Conservation (phyloP, 495 filamentous ascomycete species). For the Aspergillus panamensis region DNA sequence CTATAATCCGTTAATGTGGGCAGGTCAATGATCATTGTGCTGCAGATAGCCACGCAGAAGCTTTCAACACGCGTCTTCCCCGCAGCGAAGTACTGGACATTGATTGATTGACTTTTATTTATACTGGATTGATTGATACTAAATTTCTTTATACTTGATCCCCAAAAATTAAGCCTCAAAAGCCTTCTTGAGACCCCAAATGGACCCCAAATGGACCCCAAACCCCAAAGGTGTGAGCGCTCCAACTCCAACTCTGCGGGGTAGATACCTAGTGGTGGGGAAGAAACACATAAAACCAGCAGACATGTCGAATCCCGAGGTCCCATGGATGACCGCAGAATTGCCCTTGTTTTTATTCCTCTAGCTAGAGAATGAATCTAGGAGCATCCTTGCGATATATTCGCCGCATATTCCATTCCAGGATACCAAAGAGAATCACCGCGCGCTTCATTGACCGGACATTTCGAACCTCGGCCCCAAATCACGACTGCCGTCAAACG, state of each 20-base stretch:
- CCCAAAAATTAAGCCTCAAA: too few relatives aligned
- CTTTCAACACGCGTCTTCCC: too few relatives aligned
- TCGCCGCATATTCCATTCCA: background rate
- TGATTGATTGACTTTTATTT: too few relatives aligned
- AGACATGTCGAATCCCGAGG: background rate
- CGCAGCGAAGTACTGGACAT: too few relatives aligned
- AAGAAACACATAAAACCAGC: background rate
- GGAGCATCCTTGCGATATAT: background rate
- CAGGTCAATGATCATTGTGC: too few relatives aligned
- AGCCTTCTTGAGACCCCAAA: background rate
- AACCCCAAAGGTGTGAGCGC: background rate
- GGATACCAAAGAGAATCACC: background rate
- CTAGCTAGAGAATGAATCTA: background rate
- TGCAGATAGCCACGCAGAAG: too few relatives aligned
- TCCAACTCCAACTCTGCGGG: background rate
- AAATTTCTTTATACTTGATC: too few relatives aligned
- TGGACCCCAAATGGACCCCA: background rate
- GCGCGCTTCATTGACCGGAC: background rate
- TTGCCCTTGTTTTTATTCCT: background rate
- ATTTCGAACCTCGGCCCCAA: background rate
- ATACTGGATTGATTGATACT: too few relatives aligned
- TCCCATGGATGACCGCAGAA: background rate
- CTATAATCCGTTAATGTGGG: too few relatives aligned
- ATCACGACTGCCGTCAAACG: background rate
- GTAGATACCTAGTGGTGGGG: background rate